Evolutionary conservation across 225 moss, liverwort and hornwort species (phyloP).

Genomic region (Rhytidiadelphus loreus): DNA sequence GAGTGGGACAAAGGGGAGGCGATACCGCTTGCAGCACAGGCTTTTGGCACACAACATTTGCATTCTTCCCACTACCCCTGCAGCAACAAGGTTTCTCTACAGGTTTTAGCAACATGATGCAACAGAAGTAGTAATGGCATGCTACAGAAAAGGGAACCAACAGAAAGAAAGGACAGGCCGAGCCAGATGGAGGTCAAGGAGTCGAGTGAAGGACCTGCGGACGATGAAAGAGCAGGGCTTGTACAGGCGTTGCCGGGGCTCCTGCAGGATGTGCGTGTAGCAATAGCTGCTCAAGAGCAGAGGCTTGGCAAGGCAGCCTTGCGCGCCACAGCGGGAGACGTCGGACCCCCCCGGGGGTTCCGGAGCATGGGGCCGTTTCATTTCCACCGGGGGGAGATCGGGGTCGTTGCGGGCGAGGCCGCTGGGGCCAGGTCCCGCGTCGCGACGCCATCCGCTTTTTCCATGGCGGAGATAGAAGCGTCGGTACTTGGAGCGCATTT

Average conservation of each 20-base stretch:
- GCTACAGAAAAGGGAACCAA: not conserved
- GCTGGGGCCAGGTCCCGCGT: not conserved
- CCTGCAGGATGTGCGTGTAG: constrained; percentile 70
- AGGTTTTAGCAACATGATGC: not conserved
- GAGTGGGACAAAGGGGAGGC: constrained; percentile 58
- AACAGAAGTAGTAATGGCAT: not conserved
- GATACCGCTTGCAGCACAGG: constrained; percentile 73
- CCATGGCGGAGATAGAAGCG: constrained; percentile 89
- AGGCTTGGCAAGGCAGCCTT: constrained; percentile 73
- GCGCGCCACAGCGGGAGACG: constrained; percentile 62
- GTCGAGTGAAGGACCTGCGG: constrained; percentile 42
- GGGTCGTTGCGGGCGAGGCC: constrained; percentile 2
- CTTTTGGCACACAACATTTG: constrained; percentile 47
- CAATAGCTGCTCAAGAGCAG: constrained; percentile 84
- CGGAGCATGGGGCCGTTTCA: constrained; percentile 63
- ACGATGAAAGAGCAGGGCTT: constrained; percentile 76
- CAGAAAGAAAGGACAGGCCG: not conserved
- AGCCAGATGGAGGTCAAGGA: not conserved
- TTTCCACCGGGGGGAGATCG: constrained; percentile 12
- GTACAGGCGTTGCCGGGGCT: constrained; percentile 92
- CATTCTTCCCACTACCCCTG: constrained; percentile 48
- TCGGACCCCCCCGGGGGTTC: constrained; percentile 44
- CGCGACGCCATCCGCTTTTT: constrained; percentile 82
- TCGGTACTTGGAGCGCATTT: constrained; percentile 86
- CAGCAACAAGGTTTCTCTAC: not conserved